Percentiles rank a stretch among this genome's conserved stretches.
Conservation (phyloP, 208 protist species). For the Trypanosoma brucei region DNA sequence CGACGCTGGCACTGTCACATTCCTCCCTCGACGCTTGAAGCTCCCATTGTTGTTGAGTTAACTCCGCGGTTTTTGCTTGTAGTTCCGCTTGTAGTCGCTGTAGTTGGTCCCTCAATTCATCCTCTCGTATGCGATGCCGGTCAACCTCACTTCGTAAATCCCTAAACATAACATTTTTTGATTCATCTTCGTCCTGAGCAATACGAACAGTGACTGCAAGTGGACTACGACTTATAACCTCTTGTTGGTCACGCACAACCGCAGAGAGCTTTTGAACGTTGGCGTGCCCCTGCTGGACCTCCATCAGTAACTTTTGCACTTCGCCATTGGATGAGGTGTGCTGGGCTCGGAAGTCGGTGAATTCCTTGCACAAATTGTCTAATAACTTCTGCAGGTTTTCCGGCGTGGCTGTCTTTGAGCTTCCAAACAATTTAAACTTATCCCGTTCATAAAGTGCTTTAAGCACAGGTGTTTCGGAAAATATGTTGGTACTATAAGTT, state of each 20-base stretch:
- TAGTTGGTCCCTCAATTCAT: conserved; percentile 28
- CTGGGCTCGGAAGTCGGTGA: conserved; percentile 58
- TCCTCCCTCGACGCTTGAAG: conserved; percentile 13
- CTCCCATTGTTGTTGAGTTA: conserved; percentile 21
- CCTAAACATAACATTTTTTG: neutral
- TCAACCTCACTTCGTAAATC: conserved; percentile 48
- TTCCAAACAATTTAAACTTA: conserved; percentile 78
- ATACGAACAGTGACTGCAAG: conserved; percentile 38
- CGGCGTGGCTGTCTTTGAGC: conserved; percentile 52
- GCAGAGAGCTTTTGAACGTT: conserved; percentile 55
- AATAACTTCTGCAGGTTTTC: conserved; percentile 62
- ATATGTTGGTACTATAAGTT: conserved; percentile 28
- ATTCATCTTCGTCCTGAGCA: conserved; percentile 22
- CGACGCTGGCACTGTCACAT: neutral
- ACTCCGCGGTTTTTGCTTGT: conserved; percentile 19
- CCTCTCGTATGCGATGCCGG: conserved; percentile 26
- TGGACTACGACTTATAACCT: conserved; percentile 45
- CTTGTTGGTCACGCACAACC: conserved; percentile 60
- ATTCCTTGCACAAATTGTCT: conserved; percentile 68
- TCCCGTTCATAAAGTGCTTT: conserved; percentile 72
- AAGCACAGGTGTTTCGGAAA: conserved; percentile 49
- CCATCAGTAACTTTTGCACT: conserved; percentile 62
- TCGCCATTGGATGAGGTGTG: conserved; percentile 82
- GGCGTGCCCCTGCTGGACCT: conserved; percentile 51
- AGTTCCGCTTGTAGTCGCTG: conserved; percentile 13